Percentiles rank a stretch among this genome's conserved stretches.
phyloP scores from a whole-genome alignment of 2,329 filamentous ascomycete species.

The Aspergillus pseudotamarii region DNA sequence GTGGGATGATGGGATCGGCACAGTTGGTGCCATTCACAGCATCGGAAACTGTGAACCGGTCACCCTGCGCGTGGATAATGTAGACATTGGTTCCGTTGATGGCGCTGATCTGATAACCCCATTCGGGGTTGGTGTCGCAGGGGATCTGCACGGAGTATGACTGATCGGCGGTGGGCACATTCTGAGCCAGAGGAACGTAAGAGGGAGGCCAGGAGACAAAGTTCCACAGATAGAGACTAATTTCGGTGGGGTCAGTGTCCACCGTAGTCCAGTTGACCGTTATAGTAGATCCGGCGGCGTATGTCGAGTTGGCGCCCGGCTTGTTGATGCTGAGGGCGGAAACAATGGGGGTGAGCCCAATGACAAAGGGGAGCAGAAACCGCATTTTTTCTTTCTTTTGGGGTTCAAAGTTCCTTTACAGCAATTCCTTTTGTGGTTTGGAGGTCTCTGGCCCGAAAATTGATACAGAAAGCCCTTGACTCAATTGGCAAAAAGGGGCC shows the following conservation, averaged over 20 bases:
- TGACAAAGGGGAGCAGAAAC: slow-evolving; percentile 14
- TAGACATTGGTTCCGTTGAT: slow-evolving; percentile 52
- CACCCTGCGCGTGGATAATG: slow-evolving; percentile 48
- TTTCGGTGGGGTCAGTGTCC: slow-evolving; percentile 43
- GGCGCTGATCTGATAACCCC: slow-evolving; percentile 49
- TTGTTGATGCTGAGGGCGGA: slow-evolving; percentile 28
- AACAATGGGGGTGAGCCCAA: slow-evolving; percentile 20
- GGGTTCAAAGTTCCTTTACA: background rate
- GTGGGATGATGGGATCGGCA: slow-evolving; percentile 23
- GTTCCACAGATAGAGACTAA: slow-evolving; percentile 50
- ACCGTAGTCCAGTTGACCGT: slow-evolving; percentile 43
- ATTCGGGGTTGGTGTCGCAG: slow-evolving; percentile 39
- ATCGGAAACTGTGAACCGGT: slow-evolving; percentile 39
- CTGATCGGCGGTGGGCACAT: slow-evolving; percentile 38
- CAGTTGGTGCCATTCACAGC: slow-evolving; percentile 25
- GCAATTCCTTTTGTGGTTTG: background rate
- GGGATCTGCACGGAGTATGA: slow-evolving; percentile 41
- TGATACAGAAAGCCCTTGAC: background rate
- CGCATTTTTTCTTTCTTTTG: background rate
- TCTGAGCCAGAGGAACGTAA: slow-evolving; percentile 41
- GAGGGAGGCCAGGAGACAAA: slow-evolving; percentile 50
- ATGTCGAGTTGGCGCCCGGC: slow-evolving; percentile 41
- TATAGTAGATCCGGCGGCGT: slow-evolving; percentile 38
- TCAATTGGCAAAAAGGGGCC: background rate
- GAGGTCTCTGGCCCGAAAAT: background rate